phyloP scores from a whole-genome alignment of 2,329 filamentous ascomycete genomes.

The Lasiodiplodia sp. region DNA sequence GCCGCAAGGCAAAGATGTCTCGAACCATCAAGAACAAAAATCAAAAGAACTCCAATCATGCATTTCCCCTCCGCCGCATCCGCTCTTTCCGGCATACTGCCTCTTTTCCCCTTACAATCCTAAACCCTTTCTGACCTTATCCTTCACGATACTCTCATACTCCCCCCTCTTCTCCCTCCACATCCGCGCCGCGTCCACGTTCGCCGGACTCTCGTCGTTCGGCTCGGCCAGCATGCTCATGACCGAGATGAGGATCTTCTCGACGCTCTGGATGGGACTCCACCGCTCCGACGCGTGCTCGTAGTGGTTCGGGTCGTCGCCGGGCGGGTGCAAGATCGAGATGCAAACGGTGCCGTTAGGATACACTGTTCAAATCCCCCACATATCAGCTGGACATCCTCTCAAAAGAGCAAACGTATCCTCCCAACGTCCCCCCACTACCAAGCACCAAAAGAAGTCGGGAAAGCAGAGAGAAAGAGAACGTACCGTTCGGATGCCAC shows the following conservation, averaged over 20 bases:
- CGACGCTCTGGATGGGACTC: constrained; percentile 92
- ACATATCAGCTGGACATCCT: not conserved
- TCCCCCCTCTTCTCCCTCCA: constrained; percentile 82
- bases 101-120: constrained; percentile 35
- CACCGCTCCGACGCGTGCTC: constrained; percentile 89
- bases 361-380: constrained; percentile 66
- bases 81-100: not conserved
- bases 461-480: not conserved
- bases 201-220: constrained; percentile 95
- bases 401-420: not conserved
- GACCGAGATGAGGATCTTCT: constrained; percentile 90
- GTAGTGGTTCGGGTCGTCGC: constrained; percentile 93
- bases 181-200: constrained; percentile 89
- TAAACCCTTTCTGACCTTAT: constrained; percentile 51
- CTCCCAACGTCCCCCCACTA: too few species aligned
- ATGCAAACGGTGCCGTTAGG: constrained; percentile 89
- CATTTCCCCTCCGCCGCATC: not conserved
- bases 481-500: constrained; percentile 85
- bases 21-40: not conserved
- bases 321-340: constrained; percentile 93
- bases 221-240: constrained; percentile 92
- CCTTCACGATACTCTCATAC: constrained; percentile 79
- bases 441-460: not conserved
- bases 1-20: not conserved
- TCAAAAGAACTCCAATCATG: constrained; percentile 10